Conservation (phyloP, 371 early-diverging fungal species). For the Apophysomyces sp. region DNA sequence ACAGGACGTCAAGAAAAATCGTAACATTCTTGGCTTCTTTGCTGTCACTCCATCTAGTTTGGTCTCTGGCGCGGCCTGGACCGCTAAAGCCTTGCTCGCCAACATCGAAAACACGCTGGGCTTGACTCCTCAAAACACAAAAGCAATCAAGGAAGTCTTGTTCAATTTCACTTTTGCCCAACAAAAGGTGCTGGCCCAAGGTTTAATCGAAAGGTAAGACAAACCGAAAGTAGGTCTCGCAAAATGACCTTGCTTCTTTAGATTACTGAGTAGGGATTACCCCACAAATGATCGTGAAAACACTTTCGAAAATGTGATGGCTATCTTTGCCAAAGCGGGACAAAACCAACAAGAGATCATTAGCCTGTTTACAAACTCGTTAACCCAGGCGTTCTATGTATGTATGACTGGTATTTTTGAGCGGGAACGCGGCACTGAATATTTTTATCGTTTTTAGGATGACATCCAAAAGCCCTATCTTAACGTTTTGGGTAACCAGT, state of each 20-base stretch:
- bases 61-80: conserved; percentile 31
- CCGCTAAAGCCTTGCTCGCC: conserved; percentile 24
- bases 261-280: conserved; percentile 32
- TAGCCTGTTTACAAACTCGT: conserved; percentile 24
- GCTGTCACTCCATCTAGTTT: conserved; percentile 11
- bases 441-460: conserved; percentile 16
- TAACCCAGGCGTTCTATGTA: conserved; percentile 33
- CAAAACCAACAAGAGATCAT: conserved; percentile 34
- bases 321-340: conserved; percentile 33
- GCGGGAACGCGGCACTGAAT: neutral
- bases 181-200: conserved; percentile 22
- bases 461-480: conserved; percentile 43
- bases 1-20: neutral
- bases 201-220: conserved; percentile 42
- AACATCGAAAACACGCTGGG: conserved; percentile 29
- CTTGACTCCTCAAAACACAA: conserved; percentile 21
- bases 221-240: too few species aligned
- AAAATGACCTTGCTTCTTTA: too few species aligned
- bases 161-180: conserved; percentile 22
- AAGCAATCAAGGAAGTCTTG: conserved; percentile 32
- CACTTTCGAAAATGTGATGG: conserved; percentile 44
- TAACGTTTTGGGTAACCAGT: conserved; percentile 40
- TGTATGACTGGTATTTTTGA: neutral
- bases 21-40: neutral
- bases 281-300: conserved; percentile 44